phyloP scores from a whole-genome alignment of 2,329 filamentous ascomycete species.

The Monilinia laxa region DNA sequence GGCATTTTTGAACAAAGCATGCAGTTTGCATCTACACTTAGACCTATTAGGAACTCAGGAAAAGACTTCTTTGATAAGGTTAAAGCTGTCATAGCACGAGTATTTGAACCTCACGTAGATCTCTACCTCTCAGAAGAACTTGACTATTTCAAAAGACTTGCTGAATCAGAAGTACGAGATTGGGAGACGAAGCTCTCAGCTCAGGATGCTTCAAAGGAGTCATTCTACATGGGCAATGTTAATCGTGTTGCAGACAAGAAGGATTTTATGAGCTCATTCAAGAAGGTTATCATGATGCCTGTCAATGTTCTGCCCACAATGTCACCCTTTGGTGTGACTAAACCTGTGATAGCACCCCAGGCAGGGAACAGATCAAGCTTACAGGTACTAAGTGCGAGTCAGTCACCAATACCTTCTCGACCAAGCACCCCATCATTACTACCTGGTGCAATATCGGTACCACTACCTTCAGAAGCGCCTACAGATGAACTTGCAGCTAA shows the following conservation, averaged over 20 bases:
- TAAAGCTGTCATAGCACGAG: slow-evolving; percentile 64
- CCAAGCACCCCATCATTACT: slow-evolving; percentile 51
- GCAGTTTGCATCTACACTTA: slow-evolving; percentile 71
- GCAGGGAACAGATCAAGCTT: slow-evolving; percentile 34
- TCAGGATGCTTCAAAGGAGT: slow-evolving; percentile 86
- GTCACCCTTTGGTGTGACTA: slow-evolving; percentile 51
- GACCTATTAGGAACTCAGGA: slow-evolving; percentile 62
- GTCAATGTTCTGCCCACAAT: slow-evolving; percentile 80
- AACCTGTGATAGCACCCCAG: slow-evolving; percentile 32
- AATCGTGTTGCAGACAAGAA: slow-evolving; percentile 94
- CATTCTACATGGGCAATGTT: slow-evolving; percentile 93
- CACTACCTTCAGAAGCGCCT: slow-evolving; percentile 65
- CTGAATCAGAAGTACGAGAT: slow-evolving; percentile 71
- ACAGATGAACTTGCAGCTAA: slow-evolving; percentile 93
- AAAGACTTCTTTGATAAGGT: slow-evolving; percentile 63
- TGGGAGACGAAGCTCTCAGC: slow-evolving; percentile 94
- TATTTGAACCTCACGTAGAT: slow-evolving; percentile 93
- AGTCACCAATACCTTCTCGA: slow-evolving; percentile 44
- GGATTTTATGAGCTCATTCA: slow-evolving; percentile 94
- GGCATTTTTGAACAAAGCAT: slow-evolving; percentile 84
- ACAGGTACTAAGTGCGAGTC: slow-evolving; percentile 32
- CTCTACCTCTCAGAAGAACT: slow-evolving; percentile 90
- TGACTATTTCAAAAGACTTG: slow-evolving; percentile 75
- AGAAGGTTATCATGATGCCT: slow-evolving; percentile 98
- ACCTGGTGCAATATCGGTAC: slow-evolving; percentile 38